Conservation (phyloP, 2,329 filamentous ascomycete genomes). For the Curvularia hawaiiensis region DNA sequence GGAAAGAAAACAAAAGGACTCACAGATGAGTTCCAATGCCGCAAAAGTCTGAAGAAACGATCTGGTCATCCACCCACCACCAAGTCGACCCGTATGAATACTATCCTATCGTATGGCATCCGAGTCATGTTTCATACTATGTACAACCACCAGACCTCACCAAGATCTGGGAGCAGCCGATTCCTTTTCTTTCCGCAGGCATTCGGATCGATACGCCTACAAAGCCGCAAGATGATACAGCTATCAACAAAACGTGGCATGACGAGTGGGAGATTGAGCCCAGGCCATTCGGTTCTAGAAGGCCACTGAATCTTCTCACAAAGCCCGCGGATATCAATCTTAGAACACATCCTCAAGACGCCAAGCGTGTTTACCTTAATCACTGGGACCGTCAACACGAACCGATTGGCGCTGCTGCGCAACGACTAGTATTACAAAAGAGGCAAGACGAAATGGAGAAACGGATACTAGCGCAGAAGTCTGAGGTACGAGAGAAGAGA, state of each 20-base stretch:
- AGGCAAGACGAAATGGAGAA: not conserved
- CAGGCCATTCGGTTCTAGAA: slow-evolving; percentile 1
- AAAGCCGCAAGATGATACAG: not conserved
- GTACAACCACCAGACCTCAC: not conserved
- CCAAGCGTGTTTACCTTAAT: slow-evolving; percentile 1
- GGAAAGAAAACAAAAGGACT: not conserved
- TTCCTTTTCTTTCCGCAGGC: not conserved
- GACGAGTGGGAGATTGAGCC: slow-evolving; percentile 13
- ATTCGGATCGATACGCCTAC: not conserved
- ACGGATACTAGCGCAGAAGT: not conserved
- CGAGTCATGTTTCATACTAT: not conserved
- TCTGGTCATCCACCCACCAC: not conserved
- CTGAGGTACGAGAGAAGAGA: not conserved
- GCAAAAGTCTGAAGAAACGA: not conserved
- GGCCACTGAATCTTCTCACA: slow-evolving; percentile 7
- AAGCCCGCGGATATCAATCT: slow-evolving; percentile 10
- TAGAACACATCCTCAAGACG: slow-evolving; percentile 1
- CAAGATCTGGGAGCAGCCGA: not conserved
- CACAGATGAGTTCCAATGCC: not conserved
- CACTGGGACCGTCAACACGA: slow-evolving; percentile 13
- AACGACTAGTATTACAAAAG: slow-evolving; percentile 2
- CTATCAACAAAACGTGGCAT: slow-evolving; percentile 8
- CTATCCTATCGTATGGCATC: not conserved
- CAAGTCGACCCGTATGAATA: not conserved
- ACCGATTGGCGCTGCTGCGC: slow-evolving; percentile 8